Conservation (phyloP, 805 yeast genomes). For the Yarrowia phangngaensis region DNA sequence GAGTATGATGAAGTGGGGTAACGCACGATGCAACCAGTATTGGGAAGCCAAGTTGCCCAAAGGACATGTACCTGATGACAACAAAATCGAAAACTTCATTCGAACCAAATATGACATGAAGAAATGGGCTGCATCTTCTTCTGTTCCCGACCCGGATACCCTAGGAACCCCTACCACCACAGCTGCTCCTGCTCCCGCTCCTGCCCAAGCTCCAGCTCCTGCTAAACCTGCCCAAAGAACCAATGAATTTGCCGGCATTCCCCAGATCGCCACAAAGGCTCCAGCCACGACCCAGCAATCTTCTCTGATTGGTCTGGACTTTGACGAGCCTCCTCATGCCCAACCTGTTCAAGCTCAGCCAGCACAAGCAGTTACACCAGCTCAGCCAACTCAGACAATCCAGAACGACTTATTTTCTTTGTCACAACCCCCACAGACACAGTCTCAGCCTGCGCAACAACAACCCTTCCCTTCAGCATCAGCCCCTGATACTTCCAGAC, state of each 20-base stretch:
- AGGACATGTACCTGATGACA: constrained; percentile 70
- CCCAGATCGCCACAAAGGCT: constrained; percentile 23
- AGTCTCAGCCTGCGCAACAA: constrained; percentile 31
- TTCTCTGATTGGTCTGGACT: constrained; percentile 34
- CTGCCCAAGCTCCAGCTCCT: background rate
- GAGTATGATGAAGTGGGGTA: constrained; percentile 83
- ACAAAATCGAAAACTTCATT: constrained; percentile 83
- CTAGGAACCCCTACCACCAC: constrained; percentile 30
- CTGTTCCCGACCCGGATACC: constrained; percentile 58
- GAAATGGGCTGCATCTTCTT: constrained; percentile 68
- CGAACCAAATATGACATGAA: constrained; percentile 87
- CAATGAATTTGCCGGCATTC: constrained; percentile 9
- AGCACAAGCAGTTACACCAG: constrained; percentile 25
- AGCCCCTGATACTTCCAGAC: constrained; percentile 46
- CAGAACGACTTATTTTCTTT: constrained; percentile 14
- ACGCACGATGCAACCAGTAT: constrained; percentile 66
- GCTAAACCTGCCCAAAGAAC: constrained; percentile 1
- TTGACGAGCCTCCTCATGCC: constrained; percentile 28
- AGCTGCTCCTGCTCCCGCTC: constrained; percentile 19
- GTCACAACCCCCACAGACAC: constrained; percentile 28
- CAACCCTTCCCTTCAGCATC: constrained; percentile 29
- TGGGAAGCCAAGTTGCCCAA: constrained; percentile 82
- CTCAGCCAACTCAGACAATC: constrained; percentile 29
- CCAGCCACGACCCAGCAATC: constrained; percentile 27
- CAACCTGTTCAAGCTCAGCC: constrained; percentile 26